Base-by-base conservation (phyloP, 495 filamentous ascomycete genomes). In the Aspergillus steynii region DNA sequence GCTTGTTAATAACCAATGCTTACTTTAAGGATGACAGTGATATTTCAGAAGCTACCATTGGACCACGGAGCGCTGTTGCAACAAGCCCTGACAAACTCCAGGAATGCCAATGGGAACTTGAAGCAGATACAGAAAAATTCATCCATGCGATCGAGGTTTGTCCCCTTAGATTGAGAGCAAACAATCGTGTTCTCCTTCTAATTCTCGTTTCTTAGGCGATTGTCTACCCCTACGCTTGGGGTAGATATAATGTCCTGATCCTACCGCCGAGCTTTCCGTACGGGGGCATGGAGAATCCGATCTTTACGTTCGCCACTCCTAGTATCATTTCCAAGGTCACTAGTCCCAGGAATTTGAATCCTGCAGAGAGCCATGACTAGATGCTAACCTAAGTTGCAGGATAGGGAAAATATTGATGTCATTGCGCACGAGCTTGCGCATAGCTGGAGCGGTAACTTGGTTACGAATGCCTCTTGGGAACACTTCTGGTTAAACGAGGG, bases 401-500 rank as follows among this genome's bases (percentile, higher is more conserved):
- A 99, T 66, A 86, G 92, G 28, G 88, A 96, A 66, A 99, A 99
- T 64, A 82, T 99, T 5, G 94, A 97, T 75, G 93, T 97, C 20
- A 97, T 99, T 73, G 94, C 95, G 3, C 94, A 99, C 70, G 94
- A 99, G 74, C 82, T 99, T 27, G 82, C 86, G 53, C 94, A 98
- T 73, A 90, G 85, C 67, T 97, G 93, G 92, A 93, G 89, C 64
- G 95, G 94, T 14, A 99, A 99, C 67, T 76, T 97, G 3, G 95
- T 97, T 8, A 92, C 88, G 6, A 94, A 90, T 69, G 87, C 88
- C 57, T 92, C 87, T 34, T 99, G 95, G 95, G 92, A 97, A 73
- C 93, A 99, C 67, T 97, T 96, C 71, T 98, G 93, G 93, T 74
- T 98, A 57, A 97, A 97, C 65, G 93, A 97, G 71, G 93, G 93